Evolutionary conservation across 2,329 filamentous ascomycete genomes (phyloP).

Genomic region (Neopestalotiopsis sp.): DNA sequence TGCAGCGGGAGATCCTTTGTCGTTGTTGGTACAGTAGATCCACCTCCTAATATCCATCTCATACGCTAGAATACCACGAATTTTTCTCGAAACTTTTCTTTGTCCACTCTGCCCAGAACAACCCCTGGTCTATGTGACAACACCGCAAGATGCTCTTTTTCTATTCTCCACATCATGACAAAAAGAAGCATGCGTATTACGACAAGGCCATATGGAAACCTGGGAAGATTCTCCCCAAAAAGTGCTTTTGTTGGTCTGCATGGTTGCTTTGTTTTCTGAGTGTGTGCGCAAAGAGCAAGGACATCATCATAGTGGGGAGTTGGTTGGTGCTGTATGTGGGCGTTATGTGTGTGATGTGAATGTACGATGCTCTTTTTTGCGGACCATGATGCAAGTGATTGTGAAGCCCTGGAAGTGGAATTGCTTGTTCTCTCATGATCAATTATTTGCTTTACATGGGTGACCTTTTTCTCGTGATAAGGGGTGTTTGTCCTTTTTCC

Average conservation of each 20-base stretch:
- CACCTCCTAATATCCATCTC: slow-evolving; percentile 35
- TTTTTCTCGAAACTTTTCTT: slow-evolving; percentile 39
- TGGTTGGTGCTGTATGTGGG: background rate
- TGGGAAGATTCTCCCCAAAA: background rate
- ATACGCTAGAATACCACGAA: slow-evolving; percentile 32
- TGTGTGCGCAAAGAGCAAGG: background rate
- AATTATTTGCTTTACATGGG: background rate
- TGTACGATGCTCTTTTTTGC: background rate
- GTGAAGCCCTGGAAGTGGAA: background rate
- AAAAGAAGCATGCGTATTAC: background rate
- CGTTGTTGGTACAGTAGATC: slow-evolving; percentile 24
- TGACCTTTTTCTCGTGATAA: background rate
- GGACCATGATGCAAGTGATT: background rate
- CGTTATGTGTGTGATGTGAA: background rate
- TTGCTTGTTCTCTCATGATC: background rate
- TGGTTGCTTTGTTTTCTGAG: background rate
- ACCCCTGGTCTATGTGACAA: background rate
- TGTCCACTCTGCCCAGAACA: slow-evolving; percentile 21
- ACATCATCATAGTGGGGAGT: background rate
- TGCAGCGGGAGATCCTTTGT: slow-evolving; percentile 33
- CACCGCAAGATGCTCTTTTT: background rate
- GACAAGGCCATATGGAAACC: background rate
- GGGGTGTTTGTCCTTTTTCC: slow-evolving; percentile 1
- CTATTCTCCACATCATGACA: background rate
- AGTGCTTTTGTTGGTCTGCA: background rate